Base-by-base conservation (phyloP, 495 filamentous ascomycete species). In the Penicillium subrubescens region DNA sequence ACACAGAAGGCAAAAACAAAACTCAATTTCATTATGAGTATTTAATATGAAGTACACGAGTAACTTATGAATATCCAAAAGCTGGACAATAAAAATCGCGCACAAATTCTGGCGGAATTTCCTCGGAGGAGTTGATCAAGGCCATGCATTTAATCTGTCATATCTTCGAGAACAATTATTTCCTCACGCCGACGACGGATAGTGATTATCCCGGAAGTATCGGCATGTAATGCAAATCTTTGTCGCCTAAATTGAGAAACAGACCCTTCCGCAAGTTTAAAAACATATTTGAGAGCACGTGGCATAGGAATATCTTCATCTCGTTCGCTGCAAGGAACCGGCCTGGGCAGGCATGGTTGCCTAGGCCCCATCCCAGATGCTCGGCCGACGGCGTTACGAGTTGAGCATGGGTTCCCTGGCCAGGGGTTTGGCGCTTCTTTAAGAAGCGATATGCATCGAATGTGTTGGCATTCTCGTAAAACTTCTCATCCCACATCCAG, bases 271-370 rank as follows among this genome's bases (percentile, higher is more conserved):
- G 27, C 31, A 23, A 48, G 57, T 19, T 50, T 34, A 17, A 59
- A 23, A 29, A 50, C 27, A 17, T 59, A 59, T 21, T 50, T 59
- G 39, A 59, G 4, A 59, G 29, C 43, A 7, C 19, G 15, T 59
- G 57, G 29, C 29, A 50, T 15, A 50, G n/a, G 17, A 59, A 48
- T 5, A 15, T 59, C 27, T 59, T 59, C 8, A 59, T 50, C 43
- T 50, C n/a, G 10, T 59, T 59, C 4, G 27, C 19, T 8, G 80
- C 83, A 59, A 86, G 80, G 62, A 83, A 81, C 8, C 83, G 64
- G 1, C 83, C 83, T 0, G 83, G 82, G 50, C 82, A 86, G 0
- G 84, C 83, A 56, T 86, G 81, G 35, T 69, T 71, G 2, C 83
- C 83, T n/a, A 74, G 66, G 0, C 83, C 82, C 58, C 83, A 86